These are phyloP conservation scores for Kwoniella sp. DNA, from an alignment of 768 basidiomycete species.

Conservation along the genomic window DNA sequence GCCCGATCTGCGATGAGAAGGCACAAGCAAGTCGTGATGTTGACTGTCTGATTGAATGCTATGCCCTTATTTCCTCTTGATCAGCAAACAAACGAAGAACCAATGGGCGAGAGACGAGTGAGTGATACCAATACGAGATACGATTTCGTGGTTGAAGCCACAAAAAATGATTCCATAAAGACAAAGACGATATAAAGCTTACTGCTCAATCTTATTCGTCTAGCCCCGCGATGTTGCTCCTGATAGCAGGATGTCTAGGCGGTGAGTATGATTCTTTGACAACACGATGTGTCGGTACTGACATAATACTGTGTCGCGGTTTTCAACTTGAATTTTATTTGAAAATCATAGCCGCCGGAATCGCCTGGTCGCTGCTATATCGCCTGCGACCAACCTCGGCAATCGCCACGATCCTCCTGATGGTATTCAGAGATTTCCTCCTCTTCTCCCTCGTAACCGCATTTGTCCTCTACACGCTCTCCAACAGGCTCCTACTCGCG, in stretches of 20 bases:
- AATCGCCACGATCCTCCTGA: conserved; percentile 69
- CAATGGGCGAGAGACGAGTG: conserved; percentile 93
- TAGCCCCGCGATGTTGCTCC: conserved; percentile 81
- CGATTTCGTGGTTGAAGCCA: too few relatives aligned
- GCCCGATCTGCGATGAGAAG: too few relatives aligned
- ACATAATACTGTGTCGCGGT: too few relatives aligned
- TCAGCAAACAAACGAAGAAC: conserved; percentile 83
- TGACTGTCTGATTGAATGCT: background rate
- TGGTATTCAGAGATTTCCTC: conserved; percentile 88
- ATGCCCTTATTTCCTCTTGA: background rate
- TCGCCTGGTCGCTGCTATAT: conserved; percentile 86
- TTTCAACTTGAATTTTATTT: conserved; percentile 1
- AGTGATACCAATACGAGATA: conserved; percentile 13
- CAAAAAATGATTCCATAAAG: too few relatives aligned
- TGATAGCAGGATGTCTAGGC: conserved; percentile 75
- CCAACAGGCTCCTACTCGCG: conserved; percentile 71
- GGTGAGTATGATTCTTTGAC: conserved; percentile 60
- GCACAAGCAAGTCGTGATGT: background rate
- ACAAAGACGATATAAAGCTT: conserved; percentile 1
- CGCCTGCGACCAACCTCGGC: conserved; percentile 65
- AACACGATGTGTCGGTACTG: too few relatives aligned
- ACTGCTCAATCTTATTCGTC: conserved; percentile 8
- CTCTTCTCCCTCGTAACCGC: conserved; percentile 73
- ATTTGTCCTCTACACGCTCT: conserved; percentile 64
- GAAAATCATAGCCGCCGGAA: conserved; percentile 66